Evolutionary conservation across 2,329 filamentous ascomycete species (phyloP), one percentile per base, ranked within the genome.

Genomic region (Colletotrichum somersetense): DNA sequence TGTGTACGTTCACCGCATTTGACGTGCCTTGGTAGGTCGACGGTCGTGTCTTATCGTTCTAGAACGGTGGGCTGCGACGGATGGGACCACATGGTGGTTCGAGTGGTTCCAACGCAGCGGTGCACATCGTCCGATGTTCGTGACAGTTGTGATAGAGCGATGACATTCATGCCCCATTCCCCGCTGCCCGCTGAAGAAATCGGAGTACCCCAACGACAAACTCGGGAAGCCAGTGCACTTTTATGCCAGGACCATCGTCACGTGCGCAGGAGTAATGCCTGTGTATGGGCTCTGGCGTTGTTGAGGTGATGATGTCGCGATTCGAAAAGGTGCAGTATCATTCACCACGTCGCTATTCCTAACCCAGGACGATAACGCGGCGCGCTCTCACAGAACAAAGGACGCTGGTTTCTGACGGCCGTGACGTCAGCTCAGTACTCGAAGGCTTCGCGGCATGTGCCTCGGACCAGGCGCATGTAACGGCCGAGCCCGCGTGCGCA

Each of bases 381-480:
- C n/a, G 61, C 14, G 5, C 30, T 20, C 18, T n/a, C 35, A 35
- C 8, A 56, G 53, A 23, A 40, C 11, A n/a, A 2, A 30, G 11
- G 30, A 23, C 5, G 23, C 11, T 18, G 40, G 12, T 42, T 63
- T 4, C 26, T 26, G 26, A 26, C 26, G 46, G 33, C 18, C 35
- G 61, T 63, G 61, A 53, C 46, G 61, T 63, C 61, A 63, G 46
- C 8, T 40, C 1, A 18, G 33, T 26, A n/a, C 33, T 42, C n/a
- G n/a, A 20, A 35, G 20, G 26, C 23, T 23, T 42, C 1, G 35
- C 3, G 61, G 16, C 61, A 52, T 63, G 35, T 42, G 46, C 46
- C 40, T 62, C 5, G 30, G 59, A 52, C 20, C 8, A 30, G 46
- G 40, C 44, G 46, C 35, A 5, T 23, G 35, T 12, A 46, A 46